phyloP scores from a whole-genome alignment of 1,284 basidiomycete species.

The Austropuccinia psidii region DNA sequence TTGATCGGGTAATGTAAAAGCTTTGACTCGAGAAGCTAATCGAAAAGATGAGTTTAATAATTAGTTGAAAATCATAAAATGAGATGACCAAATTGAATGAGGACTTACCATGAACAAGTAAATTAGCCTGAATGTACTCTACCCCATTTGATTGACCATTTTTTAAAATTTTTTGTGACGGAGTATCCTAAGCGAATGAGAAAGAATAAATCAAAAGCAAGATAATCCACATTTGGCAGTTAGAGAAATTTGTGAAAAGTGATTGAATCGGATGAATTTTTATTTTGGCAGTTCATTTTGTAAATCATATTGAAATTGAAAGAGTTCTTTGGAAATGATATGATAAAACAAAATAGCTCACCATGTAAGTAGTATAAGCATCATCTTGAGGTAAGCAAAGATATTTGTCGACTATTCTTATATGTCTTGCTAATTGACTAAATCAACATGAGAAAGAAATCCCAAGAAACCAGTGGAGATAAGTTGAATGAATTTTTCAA shows the following conservation, averaged over 20 bases:
- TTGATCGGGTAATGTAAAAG: conserved; percentile 25
- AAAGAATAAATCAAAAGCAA: not conserved
- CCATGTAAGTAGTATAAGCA: conserved; percentile 37
- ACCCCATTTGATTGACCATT: conserved; percentile 37
- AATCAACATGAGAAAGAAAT: not conserved
- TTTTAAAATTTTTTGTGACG: conserved; percentile 38
- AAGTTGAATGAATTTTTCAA: not conserved
- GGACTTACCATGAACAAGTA: conserved; percentile 29
- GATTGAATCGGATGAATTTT: not conserved
- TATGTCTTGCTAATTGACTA: conserved; percentile 33
- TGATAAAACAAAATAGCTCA: not conserved
- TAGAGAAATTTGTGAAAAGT: not conserved
- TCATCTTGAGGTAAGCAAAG: conserved; percentile 37
- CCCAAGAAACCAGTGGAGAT: not conserved
- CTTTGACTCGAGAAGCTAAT: conserved; percentile 29
- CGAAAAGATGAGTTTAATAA: not conserved
- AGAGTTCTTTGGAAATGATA: not conserved
- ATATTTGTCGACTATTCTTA: conserved; percentile 36
- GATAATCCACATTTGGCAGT: not conserved
- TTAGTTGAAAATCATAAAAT: too few relatives aligned
- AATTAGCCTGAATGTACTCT: conserved; percentile 40
- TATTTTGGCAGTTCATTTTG: not conserved
- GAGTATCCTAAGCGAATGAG: conserved; percentile 25
- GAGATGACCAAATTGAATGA: not conserved
- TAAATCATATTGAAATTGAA: not conserved